phyloP scores from a whole-genome alignment of 2,329 filamentous ascomycete genomes.

The Biscogniauxia marginata region DNA sequence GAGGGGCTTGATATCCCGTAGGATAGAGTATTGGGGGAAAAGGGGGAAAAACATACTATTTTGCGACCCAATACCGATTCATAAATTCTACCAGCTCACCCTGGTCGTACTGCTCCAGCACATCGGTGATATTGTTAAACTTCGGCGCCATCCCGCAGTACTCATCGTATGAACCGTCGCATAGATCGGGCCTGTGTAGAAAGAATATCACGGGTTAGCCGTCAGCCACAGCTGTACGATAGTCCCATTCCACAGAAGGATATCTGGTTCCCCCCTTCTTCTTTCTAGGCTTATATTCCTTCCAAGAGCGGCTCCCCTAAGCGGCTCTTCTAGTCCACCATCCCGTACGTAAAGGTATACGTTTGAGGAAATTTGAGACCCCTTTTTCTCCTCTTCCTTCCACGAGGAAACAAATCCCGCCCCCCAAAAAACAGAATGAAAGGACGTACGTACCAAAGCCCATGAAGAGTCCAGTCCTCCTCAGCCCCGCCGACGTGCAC shows the following conservation, averaged over 20 bases:
- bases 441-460: constrained; percentile 38
- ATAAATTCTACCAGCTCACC: constrained; percentile 39
- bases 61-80: constrained; percentile 44
- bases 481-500: constrained; percentile 40
- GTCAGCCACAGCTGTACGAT: no score
- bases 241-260: no score
- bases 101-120: constrained; percentile 41
- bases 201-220: not conserved
- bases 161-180: constrained; percentile 43
- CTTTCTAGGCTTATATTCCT: no score
- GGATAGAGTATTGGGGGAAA: no score
- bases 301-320: no score
- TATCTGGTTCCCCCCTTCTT: no score
- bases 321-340: no score
- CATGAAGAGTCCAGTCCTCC: constrained; percentile 44
- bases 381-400: not conserved
- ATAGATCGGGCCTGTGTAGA: constrained; percentile 41
- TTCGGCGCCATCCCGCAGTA: constrained; percentile 43
- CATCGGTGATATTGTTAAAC: constrained; percentile 42
- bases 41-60: constrained; percentile 31
- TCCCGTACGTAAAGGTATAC: no score
- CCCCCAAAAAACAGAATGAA: not conserved
- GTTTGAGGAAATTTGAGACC: no score
- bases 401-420: not conserved
- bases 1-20: no score